A percentile compares a stretch with the other conserved stretches of the same genome.
Conservation (phyloP, 768 basidiomycete genomes). For the Thelephora ganbajun region DNA sequence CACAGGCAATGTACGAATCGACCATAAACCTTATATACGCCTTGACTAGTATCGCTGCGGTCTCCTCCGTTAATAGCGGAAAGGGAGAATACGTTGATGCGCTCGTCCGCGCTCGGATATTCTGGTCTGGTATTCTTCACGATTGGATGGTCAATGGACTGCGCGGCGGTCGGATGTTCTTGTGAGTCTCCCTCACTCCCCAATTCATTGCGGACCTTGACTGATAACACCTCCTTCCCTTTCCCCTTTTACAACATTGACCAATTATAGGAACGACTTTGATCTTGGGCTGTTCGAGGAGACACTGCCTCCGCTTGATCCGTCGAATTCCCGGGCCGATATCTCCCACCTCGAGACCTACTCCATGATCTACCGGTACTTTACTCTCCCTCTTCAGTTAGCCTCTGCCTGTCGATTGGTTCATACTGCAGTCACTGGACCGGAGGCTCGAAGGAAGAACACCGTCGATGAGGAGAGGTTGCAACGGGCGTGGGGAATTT, state of each 20-base stretch:
- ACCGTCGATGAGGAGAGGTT: conserved; percentile 49
- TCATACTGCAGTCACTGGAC: conserved; percentile 67
- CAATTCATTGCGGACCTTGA: not conserved
- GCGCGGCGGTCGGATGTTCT: conserved; percentile 67
- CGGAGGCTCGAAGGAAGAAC: conserved; percentile 50
- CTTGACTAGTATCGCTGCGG: conserved; percentile 45
- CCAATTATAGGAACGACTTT: conserved; percentile 43
- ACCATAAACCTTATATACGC: conserved; percentile 72
- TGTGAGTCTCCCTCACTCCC: conserved; percentile 39
- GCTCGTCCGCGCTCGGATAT: conserved; percentile 59
- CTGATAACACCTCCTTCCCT: conserved; percentile 4
- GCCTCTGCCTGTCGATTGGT: conserved; percentile 67
- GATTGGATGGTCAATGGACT: conserved; percentile 77
- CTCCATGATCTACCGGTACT: conserved; percentile 40
- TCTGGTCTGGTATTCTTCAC: conserved; percentile 81
- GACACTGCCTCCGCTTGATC: conserved; percentile 32
- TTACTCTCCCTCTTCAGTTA: conserved; percentile 61
- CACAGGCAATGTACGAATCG: conserved; percentile 62
- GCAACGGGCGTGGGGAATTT: conserved; percentile 70
- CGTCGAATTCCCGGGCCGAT: conserved; percentile 6
- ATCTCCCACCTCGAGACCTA: conserved; percentile 25
- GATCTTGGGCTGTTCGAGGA: conserved; percentile 64
- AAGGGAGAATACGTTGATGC: conserved; percentile 42
- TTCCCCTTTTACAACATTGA: conserved; percentile 1
- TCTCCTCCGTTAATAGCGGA: conserved; percentile 32